Evolutionary conservation across 331 rosid genomes (phyloP).

Genomic region (Spiraea crenata): DNA sequence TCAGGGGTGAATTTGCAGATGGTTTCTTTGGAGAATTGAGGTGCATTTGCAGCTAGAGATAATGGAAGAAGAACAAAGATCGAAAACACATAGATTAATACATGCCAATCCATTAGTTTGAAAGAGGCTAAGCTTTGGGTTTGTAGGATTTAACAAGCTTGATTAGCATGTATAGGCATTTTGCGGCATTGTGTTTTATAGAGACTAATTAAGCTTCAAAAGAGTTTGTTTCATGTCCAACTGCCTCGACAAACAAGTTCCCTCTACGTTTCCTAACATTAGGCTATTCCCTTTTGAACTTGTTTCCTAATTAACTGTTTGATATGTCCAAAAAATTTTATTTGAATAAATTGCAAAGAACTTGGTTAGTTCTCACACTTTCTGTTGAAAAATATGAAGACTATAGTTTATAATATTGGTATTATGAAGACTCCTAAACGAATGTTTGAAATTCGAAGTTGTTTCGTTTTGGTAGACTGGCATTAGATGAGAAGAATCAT

Average conservation of each 20-base stretch:
- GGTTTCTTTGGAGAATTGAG: slow-evolving; percentile 5
- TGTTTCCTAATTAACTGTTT: not conserved
- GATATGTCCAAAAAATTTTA: not conserved
- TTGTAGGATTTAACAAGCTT: not conserved
- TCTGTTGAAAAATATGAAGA: too few relatives aligned
- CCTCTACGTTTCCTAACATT: not conserved
- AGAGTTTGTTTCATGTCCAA: slow-evolving; percentile 12
- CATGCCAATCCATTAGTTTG: slow-evolving; percentile 29
- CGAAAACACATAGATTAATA: slow-evolving; percentile 2
- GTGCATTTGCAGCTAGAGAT: slow-evolving; percentile 28
- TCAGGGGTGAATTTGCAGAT: slow-evolving; percentile 58
- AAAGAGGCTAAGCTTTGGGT: not conserved
- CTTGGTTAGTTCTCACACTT: too few relatives aligned
- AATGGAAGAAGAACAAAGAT: slow-evolving; percentile 23
- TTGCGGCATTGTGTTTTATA: not conserved
- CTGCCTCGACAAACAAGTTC: not conserved
- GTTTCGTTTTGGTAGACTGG: not conserved
- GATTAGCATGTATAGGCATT: not conserved
- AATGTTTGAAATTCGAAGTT: slow-evolving; percentile 1
- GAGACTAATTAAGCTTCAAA: not conserved
- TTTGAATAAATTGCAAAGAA: too few relatives aligned
- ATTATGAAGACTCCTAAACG: not conserved
- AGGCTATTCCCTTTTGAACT: not conserved
- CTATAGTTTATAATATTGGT: too few relatives aligned
- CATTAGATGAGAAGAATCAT: not conserved